A percentile compares a stretch with the other conserved stretches of the same genome.
Conservation (phyloP, 2,329 filamentous ascomycete species). For the Fusarium sp. region DNA sequence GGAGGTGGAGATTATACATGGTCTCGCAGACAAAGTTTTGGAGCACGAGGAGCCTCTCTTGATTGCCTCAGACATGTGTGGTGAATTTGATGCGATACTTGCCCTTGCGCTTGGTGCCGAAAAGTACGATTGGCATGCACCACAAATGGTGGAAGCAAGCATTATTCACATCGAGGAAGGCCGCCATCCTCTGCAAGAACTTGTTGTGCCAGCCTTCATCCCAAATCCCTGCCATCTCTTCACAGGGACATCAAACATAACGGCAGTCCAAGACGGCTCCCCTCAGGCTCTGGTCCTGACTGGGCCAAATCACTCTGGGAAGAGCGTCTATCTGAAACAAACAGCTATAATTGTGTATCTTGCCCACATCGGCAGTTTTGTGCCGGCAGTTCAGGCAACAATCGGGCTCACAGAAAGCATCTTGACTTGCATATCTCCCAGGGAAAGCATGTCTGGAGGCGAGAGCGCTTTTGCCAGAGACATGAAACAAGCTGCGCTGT, state of each 20-base stretch:
- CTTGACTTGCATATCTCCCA: conserved; percentile 82
- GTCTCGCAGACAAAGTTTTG: conserved; percentile 76
- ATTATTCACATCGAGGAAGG: conserved; percentile 79
- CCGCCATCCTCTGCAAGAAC: conserved; percentile 86
- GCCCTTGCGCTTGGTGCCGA: conserved; percentile 82
- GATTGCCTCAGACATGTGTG: conserved; percentile 79
- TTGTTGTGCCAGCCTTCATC: conserved; percentile 82
- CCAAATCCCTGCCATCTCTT: conserved; percentile 79
- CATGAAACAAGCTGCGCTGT: conserved; percentile 83
- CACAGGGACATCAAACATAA: conserved; percentile 58
- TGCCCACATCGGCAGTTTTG: conserved; percentile 91
- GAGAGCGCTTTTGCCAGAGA: conserved; percentile 79
- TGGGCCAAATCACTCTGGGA: conserved; percentile 95
- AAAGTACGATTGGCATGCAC: conserved; percentile 75
- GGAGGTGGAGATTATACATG: conserved; percentile 88
- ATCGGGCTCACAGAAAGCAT: conserved; percentile 95
- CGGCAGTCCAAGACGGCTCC: background rate
- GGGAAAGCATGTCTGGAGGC: conserved; percentile 67
- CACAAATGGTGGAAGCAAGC: conserved; percentile 75
- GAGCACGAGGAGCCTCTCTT: conserved; percentile 73
- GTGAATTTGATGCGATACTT: conserved; percentile 86
- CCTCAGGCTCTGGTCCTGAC: conserved; percentile 80
- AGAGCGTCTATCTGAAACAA: conserved; percentile 96
- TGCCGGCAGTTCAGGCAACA: conserved; percentile 78
- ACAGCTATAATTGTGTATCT: conserved; percentile 90